A percentile compares a stretch with the other conserved stretches of the same genome.
Conservation (phyloP, 441 rosid genomes). For the Mallotus repandus region DNA sequence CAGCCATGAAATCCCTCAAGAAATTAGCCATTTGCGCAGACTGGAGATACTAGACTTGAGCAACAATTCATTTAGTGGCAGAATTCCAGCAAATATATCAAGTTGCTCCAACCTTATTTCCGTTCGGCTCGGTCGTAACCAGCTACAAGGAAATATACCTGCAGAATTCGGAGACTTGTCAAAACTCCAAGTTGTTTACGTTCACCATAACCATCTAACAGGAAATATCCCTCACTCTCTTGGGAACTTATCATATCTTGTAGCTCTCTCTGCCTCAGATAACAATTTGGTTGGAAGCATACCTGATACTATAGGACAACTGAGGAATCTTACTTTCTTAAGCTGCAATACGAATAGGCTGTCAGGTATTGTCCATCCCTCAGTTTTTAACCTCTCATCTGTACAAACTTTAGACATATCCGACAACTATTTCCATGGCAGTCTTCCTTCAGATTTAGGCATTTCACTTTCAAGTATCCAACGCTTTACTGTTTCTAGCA, state of each 20-base stretch:
- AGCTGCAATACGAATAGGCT: not conserved
- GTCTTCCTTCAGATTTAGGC: not conserved
- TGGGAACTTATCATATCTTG: slow-evolving; percentile 6
- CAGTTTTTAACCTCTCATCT: slow-evolving; percentile 4
- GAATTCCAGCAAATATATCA: slow-evolving; percentile 4
- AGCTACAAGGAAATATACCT: slow-evolving; percentile 6
- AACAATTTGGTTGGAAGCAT: slow-evolving; percentile 7
- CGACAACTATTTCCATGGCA: not conserved
- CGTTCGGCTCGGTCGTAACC: not conserved
- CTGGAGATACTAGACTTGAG: not conserved
- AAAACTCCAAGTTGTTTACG: not conserved
- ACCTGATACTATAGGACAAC: slow-evolving; percentile 4
- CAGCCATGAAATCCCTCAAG: slow-evolving; percentile 7
- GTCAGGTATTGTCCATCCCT: not conserved
- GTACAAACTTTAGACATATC: not conserved
- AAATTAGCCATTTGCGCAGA: not conserved
- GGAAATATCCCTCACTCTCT: slow-evolving; percentile 7
- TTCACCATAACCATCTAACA: not conserved
- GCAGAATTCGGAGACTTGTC: not conserved
- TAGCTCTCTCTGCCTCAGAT: not conserved
- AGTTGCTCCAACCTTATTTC: not conserved
- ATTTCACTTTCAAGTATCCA: not conserved
- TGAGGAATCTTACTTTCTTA: not conserved
- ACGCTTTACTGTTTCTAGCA: not conserved
- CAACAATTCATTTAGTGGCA: slow-evolving; percentile 2